A percentile compares a stretch with the other conserved stretches of the same genome.
Evolutionary conservation across 2,329 filamentous ascomycete species (phyloP).

Genomic region (Elsinoe necatrix): DNA sequence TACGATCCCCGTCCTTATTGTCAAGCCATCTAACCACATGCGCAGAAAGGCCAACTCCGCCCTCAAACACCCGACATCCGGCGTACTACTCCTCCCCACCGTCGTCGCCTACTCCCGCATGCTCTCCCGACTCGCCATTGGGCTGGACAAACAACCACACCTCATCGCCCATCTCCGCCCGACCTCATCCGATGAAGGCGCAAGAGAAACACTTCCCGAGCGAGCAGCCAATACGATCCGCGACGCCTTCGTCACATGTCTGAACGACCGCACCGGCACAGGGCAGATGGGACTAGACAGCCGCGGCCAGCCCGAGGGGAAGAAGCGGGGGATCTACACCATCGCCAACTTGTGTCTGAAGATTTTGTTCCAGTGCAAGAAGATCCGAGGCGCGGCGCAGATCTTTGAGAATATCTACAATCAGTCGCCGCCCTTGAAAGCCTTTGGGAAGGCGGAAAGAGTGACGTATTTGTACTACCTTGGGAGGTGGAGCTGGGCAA

Average conservation of each 20-base stretch:
- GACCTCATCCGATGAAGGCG: constrained; percentile 48
- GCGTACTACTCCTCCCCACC: constrained; percentile 72
- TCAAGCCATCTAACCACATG: not conserved
- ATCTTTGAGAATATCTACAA: constrained; percentile 83
- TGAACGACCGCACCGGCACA: constrained; percentile 67
- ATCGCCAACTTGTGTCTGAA: constrained; percentile 87
- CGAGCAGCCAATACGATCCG: constrained; percentile 82
- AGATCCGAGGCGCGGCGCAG: constrained; percentile 74
- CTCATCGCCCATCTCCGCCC: constrained; percentile 55
- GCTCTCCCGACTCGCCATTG: constrained; percentile 74
- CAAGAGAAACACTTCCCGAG: constrained; percentile 73
- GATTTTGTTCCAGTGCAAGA: constrained; percentile 78
- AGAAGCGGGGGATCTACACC: constrained; percentile 79
- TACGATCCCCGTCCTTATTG: constrained; percentile 38
- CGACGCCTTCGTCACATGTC: constrained; percentile 81
- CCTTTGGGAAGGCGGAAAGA: constrained; percentile 77
- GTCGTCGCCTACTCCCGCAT: constrained; percentile 74
- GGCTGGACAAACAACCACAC: constrained; percentile 70
- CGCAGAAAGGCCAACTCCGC: constrained; percentile 72
- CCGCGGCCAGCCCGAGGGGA: constrained; percentile 63
- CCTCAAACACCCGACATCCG: constrained; percentile 68
- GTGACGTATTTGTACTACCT: constrained; percentile 94
- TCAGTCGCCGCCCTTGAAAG: constrained; percentile 68
- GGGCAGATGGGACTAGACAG: constrained; percentile 43
- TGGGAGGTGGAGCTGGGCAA: constrained; percentile 79